A percentile compares a stretch with the other conserved stretches of the same genome.
Evolutionary conservation across 345 rosid species (phyloP).

Genomic region (Rubroshorea leprosula): DNA sequence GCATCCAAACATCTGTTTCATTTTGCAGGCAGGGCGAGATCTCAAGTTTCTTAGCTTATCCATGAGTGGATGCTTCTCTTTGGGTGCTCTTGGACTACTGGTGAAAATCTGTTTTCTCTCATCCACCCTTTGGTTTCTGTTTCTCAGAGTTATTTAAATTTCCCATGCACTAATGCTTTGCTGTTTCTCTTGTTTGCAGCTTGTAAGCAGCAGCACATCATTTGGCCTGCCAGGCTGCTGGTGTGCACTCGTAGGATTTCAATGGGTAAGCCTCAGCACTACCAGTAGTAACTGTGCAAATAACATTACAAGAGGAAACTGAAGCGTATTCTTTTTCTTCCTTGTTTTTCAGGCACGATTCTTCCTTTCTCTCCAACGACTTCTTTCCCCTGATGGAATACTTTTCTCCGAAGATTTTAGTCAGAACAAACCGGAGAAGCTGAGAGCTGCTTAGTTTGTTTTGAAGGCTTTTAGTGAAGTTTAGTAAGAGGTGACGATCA

Average conservation of each 20-base stretch:
- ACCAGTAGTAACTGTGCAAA: not conserved
- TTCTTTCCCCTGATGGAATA: slow-evolving; percentile 36
- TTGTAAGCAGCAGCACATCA: slow-evolving; percentile 32
- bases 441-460: not conserved
- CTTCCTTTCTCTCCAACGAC: slow-evolving; percentile 34
- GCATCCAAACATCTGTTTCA: not conserved
- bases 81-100: slow-evolving; percentile 40
- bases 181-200: slow-evolving; percentile 21
- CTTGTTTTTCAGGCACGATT: slow-evolving; percentile 43
- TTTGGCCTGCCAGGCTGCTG: slow-evolving; percentile 48
- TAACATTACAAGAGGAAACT: too few species aligned
- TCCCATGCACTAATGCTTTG: not conserved
- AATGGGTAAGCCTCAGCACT: slow-evolving; percentile 36
- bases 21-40: slow-evolving; percentile 48
- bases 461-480: not conserved
- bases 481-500: too few species aligned
- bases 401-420: slow-evolving; percentile 25
- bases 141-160: not conserved
- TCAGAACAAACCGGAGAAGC: slow-evolving; percentile 2
- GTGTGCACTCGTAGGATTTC: slow-evolving; percentile 45
- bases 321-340: too few species aligned
- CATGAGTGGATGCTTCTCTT: slow-evolving; percentile 42
- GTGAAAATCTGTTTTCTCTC: slow-evolving; percentile 18
- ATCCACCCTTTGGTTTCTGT: not conserved
- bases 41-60: slow-evolving; percentile 43